Conservation (phyloP, 2,329 filamentous ascomycete species). For the Didymella arachidicola region DNA sequence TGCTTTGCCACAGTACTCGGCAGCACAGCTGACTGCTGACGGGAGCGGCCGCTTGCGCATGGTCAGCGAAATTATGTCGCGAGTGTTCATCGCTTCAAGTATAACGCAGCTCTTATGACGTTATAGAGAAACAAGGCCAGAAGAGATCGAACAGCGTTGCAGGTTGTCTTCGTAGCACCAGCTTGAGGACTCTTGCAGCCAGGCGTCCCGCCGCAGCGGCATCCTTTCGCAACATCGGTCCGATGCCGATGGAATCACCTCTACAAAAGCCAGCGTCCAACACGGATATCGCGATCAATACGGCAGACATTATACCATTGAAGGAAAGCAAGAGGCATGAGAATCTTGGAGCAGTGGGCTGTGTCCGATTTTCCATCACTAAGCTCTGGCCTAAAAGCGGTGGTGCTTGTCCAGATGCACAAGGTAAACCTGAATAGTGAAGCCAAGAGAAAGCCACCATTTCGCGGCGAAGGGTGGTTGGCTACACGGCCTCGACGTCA, state of each 20-base stretch:
- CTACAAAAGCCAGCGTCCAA: neutral
- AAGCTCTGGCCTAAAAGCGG: conserved; percentile 11
- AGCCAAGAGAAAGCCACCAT: conserved; percentile 32
- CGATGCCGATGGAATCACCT: conserved; percentile 1
- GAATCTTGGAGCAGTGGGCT: conserved; percentile 3
- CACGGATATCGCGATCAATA: neutral
- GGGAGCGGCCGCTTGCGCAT: neutral
- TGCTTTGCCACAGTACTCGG: neutral
- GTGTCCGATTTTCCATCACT: neutral
- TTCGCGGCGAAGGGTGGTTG: conserved; percentile 20
- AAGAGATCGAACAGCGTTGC: neutral
- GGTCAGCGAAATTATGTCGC: conserved; percentile 3
- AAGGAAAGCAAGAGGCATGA: conserved; percentile 1
- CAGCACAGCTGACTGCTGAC: neutral
- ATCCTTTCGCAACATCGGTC: neutral
- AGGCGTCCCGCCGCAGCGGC: conserved; percentile 21
- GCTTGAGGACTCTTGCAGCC: neutral
- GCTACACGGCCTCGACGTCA: conserved; percentile 23
- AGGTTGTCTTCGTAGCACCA: neutral
- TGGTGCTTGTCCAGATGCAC: conserved; percentile 15
- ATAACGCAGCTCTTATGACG: neutral
- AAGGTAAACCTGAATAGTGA: conserved; percentile 11
- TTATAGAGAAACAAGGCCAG: neutral
- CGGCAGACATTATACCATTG: neutral
- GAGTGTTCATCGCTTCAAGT: neutral